A percentile compares a stretch with the other conserved stretches of the same genome.
Evolutionary conservation across 2,329 filamentous ascomycete genomes (phyloP).

Genomic region (Aspergillus floridensis): DNA sequence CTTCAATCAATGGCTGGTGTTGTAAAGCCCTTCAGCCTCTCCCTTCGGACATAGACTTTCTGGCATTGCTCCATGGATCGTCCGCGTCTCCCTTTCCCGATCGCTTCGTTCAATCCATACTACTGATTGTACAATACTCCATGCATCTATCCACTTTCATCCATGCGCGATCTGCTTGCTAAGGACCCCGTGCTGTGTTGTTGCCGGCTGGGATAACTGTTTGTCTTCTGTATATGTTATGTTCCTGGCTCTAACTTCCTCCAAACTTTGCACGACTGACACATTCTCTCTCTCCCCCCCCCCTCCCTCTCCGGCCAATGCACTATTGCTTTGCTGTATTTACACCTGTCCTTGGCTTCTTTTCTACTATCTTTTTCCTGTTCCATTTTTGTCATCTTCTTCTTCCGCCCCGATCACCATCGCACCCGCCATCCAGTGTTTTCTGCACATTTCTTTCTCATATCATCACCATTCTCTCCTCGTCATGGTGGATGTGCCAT

Average conservation of each 20-base stretch:
- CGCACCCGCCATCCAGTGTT: no score
- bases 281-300: background rate
- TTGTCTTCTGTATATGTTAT: background rate
- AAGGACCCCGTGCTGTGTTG: background rate
- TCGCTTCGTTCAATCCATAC: background rate
- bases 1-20: background rate
- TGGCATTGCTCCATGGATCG: background rate
- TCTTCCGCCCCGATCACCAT: background rate
- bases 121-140: background rate
- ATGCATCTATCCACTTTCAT: background rate
- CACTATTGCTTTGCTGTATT: background rate
- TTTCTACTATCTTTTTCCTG: background rate
- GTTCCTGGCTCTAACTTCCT: background rate
- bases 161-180: background rate
- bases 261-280: constrained; percentile 1
- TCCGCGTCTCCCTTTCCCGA: background rate
- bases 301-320: background rate
- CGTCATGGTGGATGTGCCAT: background rate
- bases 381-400: constrained; percentile 1
- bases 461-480: background rate
- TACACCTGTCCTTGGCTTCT: constrained; percentile 1
- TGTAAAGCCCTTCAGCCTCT: no score
- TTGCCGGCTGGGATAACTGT: background rate
- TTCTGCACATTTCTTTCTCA: background rate
- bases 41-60: background rate